A percentile compares a stretch with the other conserved stretches of the same genome.
phyloP scores from a whole-genome alignment of 140 eudicot species.

The Cichorium intybus region DNA sequence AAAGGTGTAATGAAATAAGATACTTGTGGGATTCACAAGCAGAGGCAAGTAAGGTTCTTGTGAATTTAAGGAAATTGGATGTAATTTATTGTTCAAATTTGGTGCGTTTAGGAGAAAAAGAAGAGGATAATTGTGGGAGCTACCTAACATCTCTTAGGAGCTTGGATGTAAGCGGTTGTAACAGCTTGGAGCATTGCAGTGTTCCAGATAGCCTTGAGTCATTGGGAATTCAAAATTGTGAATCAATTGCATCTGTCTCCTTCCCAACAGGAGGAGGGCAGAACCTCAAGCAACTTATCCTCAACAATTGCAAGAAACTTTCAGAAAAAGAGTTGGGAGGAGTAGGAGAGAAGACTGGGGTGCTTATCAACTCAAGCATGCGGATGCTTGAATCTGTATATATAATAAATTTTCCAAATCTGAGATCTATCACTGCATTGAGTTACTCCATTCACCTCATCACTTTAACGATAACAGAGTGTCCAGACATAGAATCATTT shows the following conservation, averaged over 20 bases:
- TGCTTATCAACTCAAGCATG: neutral
- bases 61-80: neutral
- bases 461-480: accelerated
- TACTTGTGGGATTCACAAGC: too few species aligned
- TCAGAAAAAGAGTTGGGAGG: neutral
- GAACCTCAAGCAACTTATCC: neutral
- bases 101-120: neutral
- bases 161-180: neutral
- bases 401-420: neutral
- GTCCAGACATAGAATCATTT: neutral
- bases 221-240: too few species aligned
- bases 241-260: too few species aligned
- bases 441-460: neutral
- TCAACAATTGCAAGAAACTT: neutral
- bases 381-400: neutral
- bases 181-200: neutral
- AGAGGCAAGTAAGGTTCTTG: neutral
- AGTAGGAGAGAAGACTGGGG: neutral
- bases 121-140: neutral
- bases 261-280: too few species aligned
- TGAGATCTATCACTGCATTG: neutral
- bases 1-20: too few species aligned
- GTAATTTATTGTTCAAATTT: neutral
- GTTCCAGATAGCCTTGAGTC: neutral
- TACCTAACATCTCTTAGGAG: neutral